phyloP scores from a whole-genome alignment of 78 protist species.

The Acrasis kona region DNA sequence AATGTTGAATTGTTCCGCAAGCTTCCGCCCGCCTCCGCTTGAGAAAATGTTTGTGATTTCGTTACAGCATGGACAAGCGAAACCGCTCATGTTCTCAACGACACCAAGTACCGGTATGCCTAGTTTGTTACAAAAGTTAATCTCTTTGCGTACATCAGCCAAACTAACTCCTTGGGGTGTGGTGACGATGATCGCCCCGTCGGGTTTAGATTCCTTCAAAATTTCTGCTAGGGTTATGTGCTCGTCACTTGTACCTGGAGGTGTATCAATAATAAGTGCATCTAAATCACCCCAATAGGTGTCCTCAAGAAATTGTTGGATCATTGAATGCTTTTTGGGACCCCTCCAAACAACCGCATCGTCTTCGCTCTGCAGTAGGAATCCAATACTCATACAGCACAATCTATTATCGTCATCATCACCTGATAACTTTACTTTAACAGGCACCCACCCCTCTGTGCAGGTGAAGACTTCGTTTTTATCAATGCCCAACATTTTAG shows the following conservation, averaged over 20 bases:
- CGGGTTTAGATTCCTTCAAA: conserved; percentile 32
- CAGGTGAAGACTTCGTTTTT: conserved; percentile 36
- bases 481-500: conserved; percentile 60
- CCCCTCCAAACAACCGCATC: conserved; percentile 94
- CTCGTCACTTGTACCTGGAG: conserved; percentile 88
- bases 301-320: conserved; percentile 63
- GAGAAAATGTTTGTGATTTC: conserved; percentile 46
- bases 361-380: conserved; percentile 29
- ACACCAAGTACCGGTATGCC: conserved; percentile 44
- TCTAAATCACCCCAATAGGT: conserved; percentile 78
- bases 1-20: conserved; percentile 35
- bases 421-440: conserved; percentile 5
- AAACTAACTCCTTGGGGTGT: conserved; percentile 66
- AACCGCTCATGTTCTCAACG: conserved; percentile 62
- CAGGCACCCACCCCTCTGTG: conserved; percentile 76
- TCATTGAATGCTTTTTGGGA: conserved; percentile 73
- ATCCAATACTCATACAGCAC: conserved; percentile 66
- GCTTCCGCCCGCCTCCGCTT: conserved; percentile 60
- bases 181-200: conserved; percentile 81
- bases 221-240: conserved; percentile 56
- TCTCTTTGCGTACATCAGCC: conserved; percentile 50
- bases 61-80: conserved; percentile 24
- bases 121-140: conserved; percentile 38
- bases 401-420: conserved; percentile 26
- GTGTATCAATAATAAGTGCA: conserved; percentile 81